Conservation (phyloP, 441 rosid species). For the Erodium moschatum region DNA sequence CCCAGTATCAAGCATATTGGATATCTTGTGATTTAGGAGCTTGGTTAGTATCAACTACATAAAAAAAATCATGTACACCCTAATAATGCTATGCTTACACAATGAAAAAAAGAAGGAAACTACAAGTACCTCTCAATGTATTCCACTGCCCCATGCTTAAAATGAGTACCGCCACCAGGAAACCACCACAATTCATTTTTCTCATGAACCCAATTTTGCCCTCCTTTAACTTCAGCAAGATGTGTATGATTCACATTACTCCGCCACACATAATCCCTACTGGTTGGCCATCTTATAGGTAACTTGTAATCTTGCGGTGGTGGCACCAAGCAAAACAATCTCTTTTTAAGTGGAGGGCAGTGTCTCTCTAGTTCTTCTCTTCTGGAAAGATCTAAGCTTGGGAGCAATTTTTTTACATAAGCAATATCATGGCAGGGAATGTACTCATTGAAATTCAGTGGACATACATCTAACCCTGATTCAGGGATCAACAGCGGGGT, state of each 20-base stretch:
- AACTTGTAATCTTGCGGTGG: slow-evolving; percentile 78
- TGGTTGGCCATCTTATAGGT: slow-evolving; percentile 80
- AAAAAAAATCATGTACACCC: background rate
- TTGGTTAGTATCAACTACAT: background rate
- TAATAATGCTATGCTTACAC: background rate
- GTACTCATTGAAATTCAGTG: slow-evolving; percentile 59
- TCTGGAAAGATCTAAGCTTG: slow-evolving; percentile 48
- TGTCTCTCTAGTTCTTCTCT: slow-evolving; percentile 87
- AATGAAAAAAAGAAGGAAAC: slow-evolving; percentile 10
- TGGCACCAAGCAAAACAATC: slow-evolving; percentile 78
- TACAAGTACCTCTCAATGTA: slow-evolving; percentile 65
- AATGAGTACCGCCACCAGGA: slow-evolving; percentile 97
- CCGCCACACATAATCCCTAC: slow-evolving; percentile 87
- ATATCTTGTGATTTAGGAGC: background rate
- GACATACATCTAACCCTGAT: slow-evolving; percentile 49
- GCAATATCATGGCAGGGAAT: slow-evolving; percentile 49
- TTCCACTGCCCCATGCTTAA: slow-evolving; percentile 88
- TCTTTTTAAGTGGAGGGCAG: slow-evolving; percentile 65
- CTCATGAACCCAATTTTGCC: slow-evolving; percentile 90
- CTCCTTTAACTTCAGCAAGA: slow-evolving; percentile 87
- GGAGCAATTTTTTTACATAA: slow-evolving; percentile 47
- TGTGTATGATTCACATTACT: slow-evolving; percentile 87
- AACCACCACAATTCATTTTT: slow-evolving; percentile 79
- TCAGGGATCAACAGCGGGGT: slow-evolving; percentile 16
- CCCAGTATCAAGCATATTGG: background rate